These are phyloP conservation scores for Comarum palustre DNA, from an alignment of 306 rosid species.

Conservation along the genomic window DNA sequence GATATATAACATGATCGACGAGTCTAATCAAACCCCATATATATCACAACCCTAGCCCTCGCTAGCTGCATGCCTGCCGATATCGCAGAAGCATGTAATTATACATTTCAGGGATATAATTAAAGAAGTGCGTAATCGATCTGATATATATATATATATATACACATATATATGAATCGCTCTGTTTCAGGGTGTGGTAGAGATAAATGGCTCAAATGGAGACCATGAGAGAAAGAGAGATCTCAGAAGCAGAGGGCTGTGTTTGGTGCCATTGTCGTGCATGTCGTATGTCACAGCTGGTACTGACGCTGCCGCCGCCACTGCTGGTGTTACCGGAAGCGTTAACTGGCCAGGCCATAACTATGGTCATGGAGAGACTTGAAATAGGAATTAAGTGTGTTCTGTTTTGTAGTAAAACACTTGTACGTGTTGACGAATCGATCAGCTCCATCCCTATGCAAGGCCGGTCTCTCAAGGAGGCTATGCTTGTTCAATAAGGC, in stretches of 20 bases:
- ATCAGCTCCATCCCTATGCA: neutral
- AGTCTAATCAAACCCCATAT: neutral
- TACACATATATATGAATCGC: too few relatives aligned
- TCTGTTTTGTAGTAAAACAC: neutral
- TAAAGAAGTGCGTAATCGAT: neutral
- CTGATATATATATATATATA: too few relatives aligned
- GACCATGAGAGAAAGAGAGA: constrained; percentile 42
- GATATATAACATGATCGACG: neutral
- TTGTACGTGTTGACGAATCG: neutral
- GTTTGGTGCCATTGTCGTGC: constrained; percentile 80
- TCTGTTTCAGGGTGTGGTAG: constrained; percentile 35
- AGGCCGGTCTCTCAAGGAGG: neutral
- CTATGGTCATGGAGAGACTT: constrained; percentile 49
- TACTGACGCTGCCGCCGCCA: constrained; percentile 17
- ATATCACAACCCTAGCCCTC: neutral
- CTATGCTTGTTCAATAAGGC: neutral
- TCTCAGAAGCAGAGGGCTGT: constrained; percentile 77
- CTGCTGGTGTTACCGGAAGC: constrained; percentile 25
- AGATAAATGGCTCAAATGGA: constrained; percentile 29
- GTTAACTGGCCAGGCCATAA: constrained; percentile 51
- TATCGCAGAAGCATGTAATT: neutral
- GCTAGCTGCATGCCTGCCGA: neutral
- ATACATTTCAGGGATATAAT: neutral
- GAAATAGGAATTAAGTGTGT: neutral
- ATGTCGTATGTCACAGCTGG: constrained; percentile 61